These are phyloP conservation scores for Hevea brasiliensis DNA, from an alignment of 345 rosid species.

Conservation along the genomic window DNA sequence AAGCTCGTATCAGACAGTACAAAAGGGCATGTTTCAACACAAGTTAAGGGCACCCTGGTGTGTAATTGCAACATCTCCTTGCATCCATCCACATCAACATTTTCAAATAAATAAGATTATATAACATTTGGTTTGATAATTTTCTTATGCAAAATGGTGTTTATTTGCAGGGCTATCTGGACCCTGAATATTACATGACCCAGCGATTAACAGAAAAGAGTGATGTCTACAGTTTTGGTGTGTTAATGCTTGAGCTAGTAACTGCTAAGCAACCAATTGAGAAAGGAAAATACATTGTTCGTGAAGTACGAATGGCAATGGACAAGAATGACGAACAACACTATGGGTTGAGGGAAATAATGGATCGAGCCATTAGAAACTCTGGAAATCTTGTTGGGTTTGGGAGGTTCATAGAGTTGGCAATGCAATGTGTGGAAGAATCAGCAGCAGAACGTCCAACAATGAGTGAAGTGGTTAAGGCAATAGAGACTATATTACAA, in stretches of 20 bases:
- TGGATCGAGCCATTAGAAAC: constrained; percentile 62
- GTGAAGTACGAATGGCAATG: constrained; percentile 61
- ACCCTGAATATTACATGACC: constrained; percentile 96
- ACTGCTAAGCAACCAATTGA: constrained; percentile 83
- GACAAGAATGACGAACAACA: constrained; percentile 54
- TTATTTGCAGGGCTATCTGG: constrained; percentile 77
- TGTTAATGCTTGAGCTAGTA: constrained; percentile 83
- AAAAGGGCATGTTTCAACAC: constrained; percentile 97
- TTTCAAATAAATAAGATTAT: no score
- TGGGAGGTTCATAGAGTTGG: constrained; percentile 63
- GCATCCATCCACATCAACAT: background rate
- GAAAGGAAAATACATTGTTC: constrained; percentile 84
- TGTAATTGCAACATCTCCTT: constrained; percentile 17
- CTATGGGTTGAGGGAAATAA: constrained; percentile 64
- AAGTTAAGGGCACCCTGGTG: constrained; percentile 98
- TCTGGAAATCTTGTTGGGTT: constrained; percentile 50
- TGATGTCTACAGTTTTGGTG: constrained; percentile 91
- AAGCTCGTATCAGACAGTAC: constrained; percentile 86
- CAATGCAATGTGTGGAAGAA: constrained; percentile 84
- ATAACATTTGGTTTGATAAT: no score
- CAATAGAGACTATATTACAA: constrained; percentile 67
- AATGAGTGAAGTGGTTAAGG: constrained; percentile 81
- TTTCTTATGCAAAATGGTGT: background rate
- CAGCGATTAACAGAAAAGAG: constrained; percentile 93
- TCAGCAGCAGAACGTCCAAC: constrained; percentile 80